A percentile compares a stretch with the other conserved stretches of the same genome.
Conservation (phyloP, 768 basidiomycete species). For the Leccinum longicurvipes region DNA sequence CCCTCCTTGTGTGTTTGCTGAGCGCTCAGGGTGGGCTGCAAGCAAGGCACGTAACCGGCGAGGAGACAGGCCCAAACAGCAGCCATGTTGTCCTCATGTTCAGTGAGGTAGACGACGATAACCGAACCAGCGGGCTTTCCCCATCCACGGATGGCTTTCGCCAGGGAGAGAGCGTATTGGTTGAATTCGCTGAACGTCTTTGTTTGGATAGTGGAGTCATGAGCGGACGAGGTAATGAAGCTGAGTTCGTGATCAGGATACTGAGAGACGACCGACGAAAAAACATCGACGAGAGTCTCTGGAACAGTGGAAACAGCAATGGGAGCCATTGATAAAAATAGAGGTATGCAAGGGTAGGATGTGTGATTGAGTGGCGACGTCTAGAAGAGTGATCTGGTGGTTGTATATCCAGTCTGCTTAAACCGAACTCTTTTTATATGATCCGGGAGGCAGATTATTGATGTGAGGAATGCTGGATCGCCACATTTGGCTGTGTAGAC, state of each 20-base stretch:
- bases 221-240: constrained; percentile 29
- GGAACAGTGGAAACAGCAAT: constrained; percentile 7
- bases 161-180: constrained; percentile 14
- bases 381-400: neutral
- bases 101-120: no score
- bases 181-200: constrained; percentile 23
- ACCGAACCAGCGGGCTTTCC: constrained; percentile 26
- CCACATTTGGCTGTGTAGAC: neutral
- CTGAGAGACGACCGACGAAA: constrained; percentile 17
- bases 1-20: no score
- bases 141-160: constrained; percentile 22
- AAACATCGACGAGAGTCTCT: constrained; percentile 20
- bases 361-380: neutral
- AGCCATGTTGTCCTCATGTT: constrained; percentile 33
- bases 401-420: constrained; percentile 1
- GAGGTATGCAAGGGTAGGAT: neutral
- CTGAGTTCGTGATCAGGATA: constrained; percentile 25
- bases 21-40: no score
- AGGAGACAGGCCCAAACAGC: constrained; percentile 31
- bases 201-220: constrained; percentile 24
- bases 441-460: neutral
- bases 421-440: constrained; percentile 22
- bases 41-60: no score
- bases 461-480: neutral
- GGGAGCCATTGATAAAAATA: constrained; percentile 11